phyloP scores from a whole-genome alignment of 192 early-diverging fungal species.

The Phlyctochytrium bullatum region DNA sequence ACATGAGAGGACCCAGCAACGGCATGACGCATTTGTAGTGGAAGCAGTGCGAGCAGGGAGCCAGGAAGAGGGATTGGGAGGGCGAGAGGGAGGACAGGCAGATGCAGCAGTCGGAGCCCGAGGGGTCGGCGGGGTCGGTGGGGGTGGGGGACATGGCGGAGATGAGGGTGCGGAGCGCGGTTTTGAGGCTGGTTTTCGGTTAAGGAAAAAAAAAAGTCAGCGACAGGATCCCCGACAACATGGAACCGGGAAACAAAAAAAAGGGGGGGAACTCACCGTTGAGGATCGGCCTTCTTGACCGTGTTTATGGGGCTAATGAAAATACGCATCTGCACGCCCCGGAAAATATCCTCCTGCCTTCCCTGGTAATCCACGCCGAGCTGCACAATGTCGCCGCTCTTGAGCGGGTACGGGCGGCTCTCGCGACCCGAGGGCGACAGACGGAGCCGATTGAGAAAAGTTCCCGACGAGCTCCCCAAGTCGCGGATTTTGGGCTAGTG shows the following conservation, averaged over 20 bases:
- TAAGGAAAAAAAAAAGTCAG: background rate
- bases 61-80: slow-evolving; percentile 87
- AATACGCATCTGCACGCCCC: slow-evolving; percentile 82
- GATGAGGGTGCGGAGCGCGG: slow-evolving; percentile 31
- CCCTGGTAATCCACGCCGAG: slow-evolving; percentile 97
- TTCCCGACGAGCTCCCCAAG: slow-evolving; percentile 92
- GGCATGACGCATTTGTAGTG: slow-evolving; percentile 92
- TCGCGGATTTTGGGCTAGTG: slow-evolving; percentile 66
- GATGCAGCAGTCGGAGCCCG: slow-evolving; percentile 75
- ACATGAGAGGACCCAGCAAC: slow-evolving; percentile 68
- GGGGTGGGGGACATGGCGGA: slow-evolving; percentile 46
- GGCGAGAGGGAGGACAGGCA: slow-evolving; percentile 83
- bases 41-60: slow-evolving; percentile 90
- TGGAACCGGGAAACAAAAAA: background rate
- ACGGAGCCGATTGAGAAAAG: slow-evolving; percentile 89
- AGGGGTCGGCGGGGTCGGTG: slow-evolving; percentile 36
- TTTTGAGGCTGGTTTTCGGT: slow-evolving; percentile 8
- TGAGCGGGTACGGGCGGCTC: slow-evolving; percentile 69
- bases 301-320: slow-evolving; percentile 31
- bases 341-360: slow-evolving; percentile 68
- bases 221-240: too few relatives aligned
- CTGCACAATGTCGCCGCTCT: slow-evolving; percentile 92
- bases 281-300: slow-evolving; percentile 23
- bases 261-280: slow-evolving; percentile 18
- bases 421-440: slow-evolving; percentile 80